Percentiles rank a stretch among this genome's conserved stretches.
These are phyloP conservation scores for Linum trigynum DNA, from an alignment of 345 rosid species.

Conservation along the genomic window DNA sequence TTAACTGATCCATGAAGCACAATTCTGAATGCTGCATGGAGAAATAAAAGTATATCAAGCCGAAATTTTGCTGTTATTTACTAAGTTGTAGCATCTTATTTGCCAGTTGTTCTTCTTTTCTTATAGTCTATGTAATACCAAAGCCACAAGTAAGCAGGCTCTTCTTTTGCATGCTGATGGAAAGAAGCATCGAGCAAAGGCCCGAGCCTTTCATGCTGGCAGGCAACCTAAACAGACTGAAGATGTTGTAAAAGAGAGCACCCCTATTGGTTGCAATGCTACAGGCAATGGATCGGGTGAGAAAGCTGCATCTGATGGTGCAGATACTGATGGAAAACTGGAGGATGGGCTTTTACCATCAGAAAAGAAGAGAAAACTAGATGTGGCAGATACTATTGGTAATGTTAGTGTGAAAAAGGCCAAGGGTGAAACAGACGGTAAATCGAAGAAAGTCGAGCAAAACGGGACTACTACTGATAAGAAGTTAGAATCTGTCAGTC, in stretches of 20 bases:
- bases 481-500: background rate
- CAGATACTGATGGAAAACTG: background rate
- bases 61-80: background rate
- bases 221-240: constrained; percentile 37
- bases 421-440: constrained; percentile 21
- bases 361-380: constrained; percentile 52
- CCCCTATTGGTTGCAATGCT: constrained; percentile 14
- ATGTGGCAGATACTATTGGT: constrained; percentile 14
- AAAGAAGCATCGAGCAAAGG: constrained; percentile 79
- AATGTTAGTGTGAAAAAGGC: constrained; percentile 10
- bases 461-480: constrained; percentile 9
- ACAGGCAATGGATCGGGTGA: constrained; percentile 3
- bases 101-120: background rate
- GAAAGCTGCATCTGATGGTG: constrained; percentile 11
- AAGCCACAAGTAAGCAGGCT: constrained; percentile 75
- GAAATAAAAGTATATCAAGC: background rate
- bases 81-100: background rate
- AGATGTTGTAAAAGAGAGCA: constrained; percentile 28
- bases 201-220: constrained; percentile 56
- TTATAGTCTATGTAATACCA: constrained; percentile 69
- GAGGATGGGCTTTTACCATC: constrained; percentile 27
- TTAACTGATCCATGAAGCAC: too few species aligned
- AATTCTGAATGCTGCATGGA: background rate
- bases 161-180: constrained; percentile 91
- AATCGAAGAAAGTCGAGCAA: constrained; percentile 34